phyloP scores from a whole-genome alignment of 805 yeast genomes.

The Pichia kluyveri region DNA sequence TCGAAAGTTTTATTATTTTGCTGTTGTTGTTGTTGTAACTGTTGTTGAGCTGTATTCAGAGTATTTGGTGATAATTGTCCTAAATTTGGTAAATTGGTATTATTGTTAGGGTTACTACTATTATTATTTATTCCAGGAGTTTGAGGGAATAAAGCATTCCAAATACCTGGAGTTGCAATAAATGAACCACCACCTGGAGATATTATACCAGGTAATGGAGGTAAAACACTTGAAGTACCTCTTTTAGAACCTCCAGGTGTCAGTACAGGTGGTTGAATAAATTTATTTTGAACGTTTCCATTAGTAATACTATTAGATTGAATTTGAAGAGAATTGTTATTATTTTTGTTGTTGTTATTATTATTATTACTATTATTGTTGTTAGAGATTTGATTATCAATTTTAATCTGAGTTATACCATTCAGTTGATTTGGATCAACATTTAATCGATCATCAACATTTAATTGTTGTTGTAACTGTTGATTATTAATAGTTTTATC shows the following conservation, averaged over 20 bases:
- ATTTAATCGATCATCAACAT: too few species aligned
- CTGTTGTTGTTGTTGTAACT: slow-evolving; percentile 4
- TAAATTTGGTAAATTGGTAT: background rate
- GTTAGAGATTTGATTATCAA: too few species aligned
- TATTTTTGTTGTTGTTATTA: too few species aligned
- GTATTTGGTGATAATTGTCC: slow-evolving; percentile 3
- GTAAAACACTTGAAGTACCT: slow-evolving; percentile 27
- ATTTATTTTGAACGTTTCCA: too few species aligned
- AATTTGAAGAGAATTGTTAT: too few species aligned
- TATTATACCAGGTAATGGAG: slow-evolving; percentile 35
- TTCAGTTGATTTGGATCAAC: too few species aligned
- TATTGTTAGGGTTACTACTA: background rate
- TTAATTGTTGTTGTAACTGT: background rate
- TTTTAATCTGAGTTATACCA: too few species aligned
- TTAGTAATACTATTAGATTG: too few species aligned
- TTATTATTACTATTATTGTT: too few species aligned
- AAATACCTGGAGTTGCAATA: slow-evolving; percentile 47
- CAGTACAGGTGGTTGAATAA: slow-evolving; percentile 31
- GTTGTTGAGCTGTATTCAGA: slow-evolving; percentile 2
- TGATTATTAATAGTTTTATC: background rate
- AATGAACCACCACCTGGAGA: slow-evolving; percentile 37
- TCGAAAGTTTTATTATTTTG: slow-evolving; percentile 2
- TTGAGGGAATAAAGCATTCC: slow-evolving; percentile 37
- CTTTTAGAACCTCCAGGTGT: slow-evolving; percentile 48
- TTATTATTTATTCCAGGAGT: slow-evolving; percentile 7